A percentile compares a stretch with the other conserved stretches of the same genome.
Evolutionary conservation across 352 stramenopile species (phyloP).

Genomic region (Pythium pectinolyticum): DNA sequence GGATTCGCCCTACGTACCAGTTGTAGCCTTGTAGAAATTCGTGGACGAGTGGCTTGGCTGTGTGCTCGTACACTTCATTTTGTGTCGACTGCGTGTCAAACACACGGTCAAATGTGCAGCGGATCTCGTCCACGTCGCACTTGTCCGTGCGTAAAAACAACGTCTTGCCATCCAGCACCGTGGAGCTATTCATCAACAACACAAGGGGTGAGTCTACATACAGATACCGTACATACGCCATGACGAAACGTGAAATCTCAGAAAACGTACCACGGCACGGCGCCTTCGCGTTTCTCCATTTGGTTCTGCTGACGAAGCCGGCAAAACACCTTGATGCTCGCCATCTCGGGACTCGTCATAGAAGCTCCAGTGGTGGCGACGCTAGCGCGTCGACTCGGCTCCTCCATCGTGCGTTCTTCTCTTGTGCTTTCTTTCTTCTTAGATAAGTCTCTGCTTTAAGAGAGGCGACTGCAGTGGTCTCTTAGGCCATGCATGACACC

Average conservation of each 20-base stretch:
- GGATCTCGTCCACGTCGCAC: slow-evolving; percentile 73
- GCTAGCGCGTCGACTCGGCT: slow-evolving; percentile 16
- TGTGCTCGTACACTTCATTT: slow-evolving; percentile 68
- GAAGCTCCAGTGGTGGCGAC: not conserved
- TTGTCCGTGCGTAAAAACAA: slow-evolving; percentile 64
- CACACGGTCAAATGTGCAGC: slow-evolving; percentile 72
- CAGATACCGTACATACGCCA: too few species aligned
- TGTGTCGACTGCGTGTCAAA: slow-evolving; percentile 63
- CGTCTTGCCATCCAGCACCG: slow-evolving; percentile 55
- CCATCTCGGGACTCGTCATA: slow-evolving; percentile 4
- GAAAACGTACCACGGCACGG: slow-evolving; percentile 48
- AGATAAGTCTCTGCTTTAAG: too few species aligned
- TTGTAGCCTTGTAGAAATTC: slow-evolving; percentile 78
- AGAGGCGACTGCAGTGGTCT: too few species aligned
- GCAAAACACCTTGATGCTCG: slow-evolving; percentile 77
- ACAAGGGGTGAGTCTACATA: slow-evolving; percentile 6
- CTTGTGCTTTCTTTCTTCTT: too few species aligned
- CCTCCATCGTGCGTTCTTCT: slow-evolving; percentile 23
- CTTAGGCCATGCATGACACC: too few species aligned
- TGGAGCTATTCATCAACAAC: slow-evolving; percentile 37
- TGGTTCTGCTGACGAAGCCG: slow-evolving; percentile 77
- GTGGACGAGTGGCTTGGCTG: slow-evolving; percentile 59
- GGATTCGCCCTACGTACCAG: slow-evolving; percentile 50
- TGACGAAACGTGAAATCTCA: too few species aligned
- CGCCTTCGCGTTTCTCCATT: slow-evolving; percentile 64